Base-by-base conservation (phyloP, 352 stramenopile species). In the Globisporangium spiculum region DNA sequence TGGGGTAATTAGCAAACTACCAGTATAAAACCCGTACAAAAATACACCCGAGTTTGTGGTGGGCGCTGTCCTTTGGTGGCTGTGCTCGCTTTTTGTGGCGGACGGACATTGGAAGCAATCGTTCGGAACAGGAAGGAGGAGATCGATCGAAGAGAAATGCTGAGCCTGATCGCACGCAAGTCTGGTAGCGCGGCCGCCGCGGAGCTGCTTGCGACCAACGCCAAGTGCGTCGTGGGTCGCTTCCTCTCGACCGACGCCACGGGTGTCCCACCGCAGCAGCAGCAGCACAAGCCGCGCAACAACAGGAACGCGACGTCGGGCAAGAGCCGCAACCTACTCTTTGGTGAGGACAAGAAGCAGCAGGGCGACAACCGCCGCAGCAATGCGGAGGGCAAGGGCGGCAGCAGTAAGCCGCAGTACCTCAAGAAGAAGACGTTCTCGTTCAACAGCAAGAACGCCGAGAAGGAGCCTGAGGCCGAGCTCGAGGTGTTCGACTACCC, bases 401-500 rank as follows among this genome's bases (percentile, higher is more conserved):
- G 61, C 26, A 22, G 61, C 26, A 30, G 26, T 30, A 66, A 66
- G 52, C 41, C 66, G 48, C 66, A 71, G 60, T 56, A 24, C 44
- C 74, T 73, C 65, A 89, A 86, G 74, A 91, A 91, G 64, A 89
- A 85, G 70, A 83, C 77, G 68, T 90, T 92, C 60, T 78, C 83
- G 67, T 92, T 92, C 71, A 79, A 70, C 46, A 78, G 73, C 32
- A 78, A 84, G 66, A 67, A 32, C 44, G 65, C 44, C 22, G 36
- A 86, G 54, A 66, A 71, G 32, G 74, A 86, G 64, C 65, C 68
- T 20, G 71, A 77, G 57, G 66, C 72, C 52, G 69, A 76, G 26
- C 74, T 91, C 14, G 86, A 94, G 73, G 70, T 82, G 41, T 94
- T 94, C 63, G 81, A 77, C 8, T 83, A 91, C 75, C 86, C 86